Base-by-base conservation (phyloP, 2,329 filamentous ascomycete species). In the Cytospora schulzeri region DNA sequence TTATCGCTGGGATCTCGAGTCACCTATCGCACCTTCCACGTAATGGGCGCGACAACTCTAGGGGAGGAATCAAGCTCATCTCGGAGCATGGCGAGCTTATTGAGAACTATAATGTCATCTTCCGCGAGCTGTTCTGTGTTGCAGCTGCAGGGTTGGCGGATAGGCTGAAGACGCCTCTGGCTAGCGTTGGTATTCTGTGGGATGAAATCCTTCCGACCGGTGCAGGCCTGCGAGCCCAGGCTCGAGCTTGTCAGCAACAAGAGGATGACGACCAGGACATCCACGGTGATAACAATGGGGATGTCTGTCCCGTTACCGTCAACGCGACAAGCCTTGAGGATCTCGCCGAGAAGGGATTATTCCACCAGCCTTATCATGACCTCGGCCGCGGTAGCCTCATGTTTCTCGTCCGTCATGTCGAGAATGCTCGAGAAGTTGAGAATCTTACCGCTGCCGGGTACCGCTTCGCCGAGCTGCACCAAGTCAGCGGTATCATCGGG, bases 51-150 rank as follows among this genome's bases (percentile, higher is more conserved):
- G 76, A 81, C 64, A 64, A 56, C n/a, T 69, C 72, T 11, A 73
- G 75, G 51, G 72, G 70, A 38, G 72, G 74, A 67, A 78, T 81
- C 68, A 80, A 78, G 69, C 80, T 84, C 55, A 79, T 81, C 38
- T 81, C 76, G 71, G 85, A 82, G 61, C 77, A 88, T 68, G 80
- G 84, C 1, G 82, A 86, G 26, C 78, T 86, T 15, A 85, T 90
- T 60, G 81, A 86, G 14, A 84, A 91, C 66, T 94, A 94, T 73
- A 89, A 91, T 38, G 79, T 88, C 19, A 82, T 93, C 1, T 93
- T 96, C 73, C 88, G 91, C 28, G 91, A 96, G 72, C 81, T 93
- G 12, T 96, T 96, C 74, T 96, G 91, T 71, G 82, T 92, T 12
- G 90, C 92, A 2, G 92, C 92, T 1, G 81, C 88, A 7, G 85